Conservation (phyloP, 1,284 basidiomycete species). For the Abortiporus biennis region DNA sequence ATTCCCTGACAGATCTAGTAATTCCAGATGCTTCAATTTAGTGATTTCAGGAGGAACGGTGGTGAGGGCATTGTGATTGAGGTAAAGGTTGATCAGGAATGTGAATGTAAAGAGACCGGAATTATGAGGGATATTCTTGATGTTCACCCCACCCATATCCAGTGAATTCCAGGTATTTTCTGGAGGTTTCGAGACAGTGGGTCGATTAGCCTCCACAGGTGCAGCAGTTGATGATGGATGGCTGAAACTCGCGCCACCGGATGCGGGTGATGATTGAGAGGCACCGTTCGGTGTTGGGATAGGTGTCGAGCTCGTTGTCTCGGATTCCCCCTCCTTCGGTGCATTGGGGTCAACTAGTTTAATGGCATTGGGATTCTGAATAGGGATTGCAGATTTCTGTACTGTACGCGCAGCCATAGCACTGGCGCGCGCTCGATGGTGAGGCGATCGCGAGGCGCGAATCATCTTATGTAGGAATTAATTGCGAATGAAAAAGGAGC, state of each 20-base stretch:
- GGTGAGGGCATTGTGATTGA: slow-evolving; percentile 92
- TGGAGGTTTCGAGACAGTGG: slow-evolving; percentile 50
- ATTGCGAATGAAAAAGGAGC: background rate
- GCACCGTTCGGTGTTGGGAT: slow-evolving; percentile 30
- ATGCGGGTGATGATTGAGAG: slow-evolving; percentile 32
- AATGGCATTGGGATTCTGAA: slow-evolving; percentile 73
- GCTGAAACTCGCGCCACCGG: slow-evolving; percentile 33
- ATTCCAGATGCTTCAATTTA: slow-evolving; percentile 80
- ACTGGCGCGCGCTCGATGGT: slow-evolving; percentile 74
- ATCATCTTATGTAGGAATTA: slow-evolving; percentile 44
- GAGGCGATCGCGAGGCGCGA: slow-evolving; percentile 69
- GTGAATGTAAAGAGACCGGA: slow-evolving; percentile 89
- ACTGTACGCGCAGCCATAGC: slow-evolving; percentile 76
- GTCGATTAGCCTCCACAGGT: slow-evolving; percentile 59
- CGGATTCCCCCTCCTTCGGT: slow-evolving; percentile 20
- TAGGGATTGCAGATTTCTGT: slow-evolving; percentile 74
- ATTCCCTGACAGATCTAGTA: slow-evolving; percentile 93
- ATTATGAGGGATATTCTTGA: slow-evolving; percentile 84
- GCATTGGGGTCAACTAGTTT: slow-evolving; percentile 38
- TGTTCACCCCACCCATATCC: slow-evolving; percentile 93
- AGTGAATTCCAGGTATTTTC: slow-evolving; percentile 85
- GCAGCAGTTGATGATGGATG: slow-evolving; percentile 71
- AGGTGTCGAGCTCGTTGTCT: slow-evolving; percentile 25
- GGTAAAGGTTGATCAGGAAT: slow-evolving; percentile 91
- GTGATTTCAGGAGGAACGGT: slow-evolving; percentile 82